Conservation (phyloP, 108 stramenopile species). For the Discostella stelligeroides region DNA sequence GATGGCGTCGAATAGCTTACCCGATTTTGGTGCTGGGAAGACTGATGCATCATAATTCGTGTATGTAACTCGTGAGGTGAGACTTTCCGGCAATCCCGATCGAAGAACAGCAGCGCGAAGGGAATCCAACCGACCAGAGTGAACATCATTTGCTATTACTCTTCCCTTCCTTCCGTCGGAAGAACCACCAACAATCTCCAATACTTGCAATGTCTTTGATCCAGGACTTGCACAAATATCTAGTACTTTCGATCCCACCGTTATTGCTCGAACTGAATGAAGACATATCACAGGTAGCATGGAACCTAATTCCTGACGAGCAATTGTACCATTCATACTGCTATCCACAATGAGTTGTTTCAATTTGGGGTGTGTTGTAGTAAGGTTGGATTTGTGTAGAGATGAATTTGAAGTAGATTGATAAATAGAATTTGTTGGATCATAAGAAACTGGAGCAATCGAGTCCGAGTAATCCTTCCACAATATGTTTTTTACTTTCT, state of each 20-base stretch:
- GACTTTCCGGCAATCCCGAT: conserved; percentile 48
- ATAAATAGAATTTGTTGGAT: conserved; percentile 38
- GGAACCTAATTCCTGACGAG: conserved; percentile 81
- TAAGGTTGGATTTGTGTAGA: conserved; percentile 51
- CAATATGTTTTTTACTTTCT: neutral
- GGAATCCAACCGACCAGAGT: conserved; percentile 61
- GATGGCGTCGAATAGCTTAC: conserved; percentile 59
- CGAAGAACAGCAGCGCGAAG: conserved; percentile 70
- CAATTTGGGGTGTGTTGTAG: conserved; percentile 45
- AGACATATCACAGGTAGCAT: conserved; percentile 76
- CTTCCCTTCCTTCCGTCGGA: conserved; percentile 15
- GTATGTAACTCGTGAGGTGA: conserved; percentile 46
- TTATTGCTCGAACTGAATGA: conserved; percentile 33
- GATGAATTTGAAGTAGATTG: conserved; percentile 41
- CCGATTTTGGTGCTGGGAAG: conserved; percentile 42
- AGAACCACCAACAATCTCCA: conserved; percentile 53
- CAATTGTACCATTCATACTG: conserved; percentile 59
- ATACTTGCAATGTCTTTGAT: conserved; percentile 84
- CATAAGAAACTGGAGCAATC: conserved; percentile 37
- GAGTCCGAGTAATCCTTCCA: conserved; percentile 12
- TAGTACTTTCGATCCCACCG: conserved; percentile 51
- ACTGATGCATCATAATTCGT: conserved; percentile 57
- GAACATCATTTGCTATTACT: conserved; percentile 86
- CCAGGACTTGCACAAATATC: conserved; percentile 91
- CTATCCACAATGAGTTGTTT: conserved; percentile 54